phyloP scores from a whole-genome alignment of 225 moss, liverwort and hornwort genomes.

The Pleurozium schreberi region DNA sequence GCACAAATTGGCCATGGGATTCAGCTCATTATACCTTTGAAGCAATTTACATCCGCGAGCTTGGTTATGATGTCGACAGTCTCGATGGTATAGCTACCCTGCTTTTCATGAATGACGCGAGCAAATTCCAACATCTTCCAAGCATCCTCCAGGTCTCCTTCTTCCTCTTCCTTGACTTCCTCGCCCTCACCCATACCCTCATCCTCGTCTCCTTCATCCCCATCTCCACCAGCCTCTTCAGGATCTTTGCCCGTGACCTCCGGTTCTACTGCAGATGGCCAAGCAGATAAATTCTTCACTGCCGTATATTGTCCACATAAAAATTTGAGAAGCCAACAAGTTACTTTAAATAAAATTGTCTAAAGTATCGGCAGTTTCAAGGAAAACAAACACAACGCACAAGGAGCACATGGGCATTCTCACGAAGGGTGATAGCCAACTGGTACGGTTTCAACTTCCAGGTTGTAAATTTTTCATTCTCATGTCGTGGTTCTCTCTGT shows the following conservation, averaged over 20 bases:
- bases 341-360: not conserved
- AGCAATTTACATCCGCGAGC: constrained; percentile 69
- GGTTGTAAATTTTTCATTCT: not conserved
- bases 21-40: constrained; percentile 21
- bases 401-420: constrained; percentile 87
- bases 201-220: constrained; percentile 53
- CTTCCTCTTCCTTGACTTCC: constrained; percentile 66
- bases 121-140: constrained; percentile 96
- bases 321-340: not conserved
- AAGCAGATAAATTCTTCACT: not conserved
- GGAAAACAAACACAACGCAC: constrained; percentile 96
- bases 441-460: constrained; percentile 33
- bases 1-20: not conserved
- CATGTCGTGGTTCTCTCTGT: not conserved
- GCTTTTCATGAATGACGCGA: constrained; percentile 76
- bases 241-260: constrained; percentile 42
- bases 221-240: constrained; percentile 35
- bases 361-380: constrained; percentile 86
- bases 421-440: constrained; percentile 73
- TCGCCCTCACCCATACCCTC: constrained; percentile 42
- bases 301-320: not conserved
- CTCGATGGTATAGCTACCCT: constrained; percentile 51
- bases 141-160: constrained; percentile 81
- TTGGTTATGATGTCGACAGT: constrained; percentile 84
- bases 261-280: constrained; percentile 14